Evolutionary conservation across 2,329 filamentous ascomycete species (phyloP), one percentile per base, ranked within the genome.

Genomic region (Alternaria arborescens): DNA sequence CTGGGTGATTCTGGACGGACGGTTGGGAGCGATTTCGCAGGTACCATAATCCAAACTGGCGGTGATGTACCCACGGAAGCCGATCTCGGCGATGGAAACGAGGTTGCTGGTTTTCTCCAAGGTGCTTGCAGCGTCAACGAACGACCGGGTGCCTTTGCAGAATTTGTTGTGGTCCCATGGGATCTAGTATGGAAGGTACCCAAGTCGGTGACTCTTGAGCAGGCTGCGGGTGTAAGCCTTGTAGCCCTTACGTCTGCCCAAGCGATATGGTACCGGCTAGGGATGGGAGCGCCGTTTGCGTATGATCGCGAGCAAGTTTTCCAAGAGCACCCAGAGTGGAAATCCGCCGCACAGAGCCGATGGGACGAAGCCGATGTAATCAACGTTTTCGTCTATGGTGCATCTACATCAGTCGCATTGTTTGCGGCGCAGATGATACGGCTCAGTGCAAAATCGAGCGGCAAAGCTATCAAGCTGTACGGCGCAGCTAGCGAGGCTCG

Each of bases 171-270:
- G 0, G 57, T 72, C 0, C 70, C 74, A 1, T 73, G 69, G 40
- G 80, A 82, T 40, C 70, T 83, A 0, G 67, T 79, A 1, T 82
- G 81, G 78, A 63, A 58, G 1, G 57, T 83, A 0, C 79, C 81
- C 0, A 69, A 71, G 0, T 16, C 22, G 1, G 32, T 82, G n/a
- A 60, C 68, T 0, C 59, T 77, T 2, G 78, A 82, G 44, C 68
- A 75, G n/a, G 82, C 81, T 1, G 77, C 80, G 0, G 67, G 75
- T 0, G 70, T 83, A 2, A 82, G 77, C 52, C 66, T 82, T 51
- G 82, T 80, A 14, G 80, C 71, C 5, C 58, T 84, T 16, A 83
- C 81, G 0, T 81, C 80, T 3, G 81, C 81, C 0, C 81, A 83
- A 55, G 77, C 70, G 0, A 40, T 83, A 3, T 83, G 77, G 50